Percentiles rank a stretch among this genome's conserved stretches.
Conservation (phyloP, 805 yeast species). For the Zygotorulaspora chibaensis region DNA sequence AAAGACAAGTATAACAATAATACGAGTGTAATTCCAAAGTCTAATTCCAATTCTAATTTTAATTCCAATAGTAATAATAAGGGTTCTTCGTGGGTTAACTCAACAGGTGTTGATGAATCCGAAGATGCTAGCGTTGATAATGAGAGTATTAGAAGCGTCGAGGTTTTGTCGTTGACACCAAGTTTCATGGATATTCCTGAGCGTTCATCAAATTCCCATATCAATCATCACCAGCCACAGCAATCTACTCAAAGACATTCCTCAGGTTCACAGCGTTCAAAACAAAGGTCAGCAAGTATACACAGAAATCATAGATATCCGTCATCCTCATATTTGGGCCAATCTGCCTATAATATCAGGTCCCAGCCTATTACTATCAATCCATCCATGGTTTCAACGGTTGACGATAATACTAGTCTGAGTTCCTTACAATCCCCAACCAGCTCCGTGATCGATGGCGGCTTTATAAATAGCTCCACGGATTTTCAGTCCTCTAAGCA, state of each 20-base stretch:
- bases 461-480: slow-evolving; percentile 1
- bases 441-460: slow-evolving; percentile 9
- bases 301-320: slow-evolving; percentile 21
- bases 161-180: slow-evolving; percentile 40
- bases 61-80: slow-evolving; percentile 2
- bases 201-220: slow-evolving; percentile 8
- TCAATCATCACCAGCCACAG: not conserved
- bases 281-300: slow-evolving; percentile 19
- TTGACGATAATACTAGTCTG: slow-evolving; percentile 16
- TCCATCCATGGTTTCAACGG: slow-evolving; percentile 15
- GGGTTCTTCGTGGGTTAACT: slow-evolving; percentile 2
- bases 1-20: slow-evolving; percentile 5
- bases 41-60: slow-evolving; percentile 2
- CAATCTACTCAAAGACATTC: slow-evolving; percentile 6
- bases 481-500: slow-evolving; percentile 4
- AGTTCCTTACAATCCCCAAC: slow-evolving; percentile 16
- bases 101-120: slow-evolving; percentile 4
- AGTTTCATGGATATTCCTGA: slow-evolving; percentile 39
- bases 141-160: slow-evolving; percentile 33
- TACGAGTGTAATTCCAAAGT: not conserved
- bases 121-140: slow-evolving; percentile 14
- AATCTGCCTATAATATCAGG: slow-evolving; percentile 7
- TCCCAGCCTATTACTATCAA: slow-evolving; percentile 16
- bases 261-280: slow-evolving; percentile 4
- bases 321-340: slow-evolving; percentile 4